Base-by-base conservation (phyloP, 371 early-diverging fungal genomes). In the Apophysomyces elegans region DNA sequence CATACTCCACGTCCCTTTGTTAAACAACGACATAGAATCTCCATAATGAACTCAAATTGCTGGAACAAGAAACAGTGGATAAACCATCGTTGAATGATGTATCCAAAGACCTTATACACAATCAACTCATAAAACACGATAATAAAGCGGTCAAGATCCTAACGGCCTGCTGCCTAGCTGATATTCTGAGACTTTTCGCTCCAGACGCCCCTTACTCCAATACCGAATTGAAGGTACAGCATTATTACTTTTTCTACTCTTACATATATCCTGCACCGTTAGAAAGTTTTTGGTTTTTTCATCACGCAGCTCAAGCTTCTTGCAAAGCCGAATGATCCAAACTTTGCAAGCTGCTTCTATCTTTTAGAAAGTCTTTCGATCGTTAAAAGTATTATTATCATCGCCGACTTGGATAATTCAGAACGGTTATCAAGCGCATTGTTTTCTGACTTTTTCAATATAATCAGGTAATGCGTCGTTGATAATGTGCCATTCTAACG, bases 101-200 rank as follows among this genome's bases (percentile, higher is more conserved):
- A 1, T 83, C 91, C 4, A 79, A 82, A 63, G 91, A 93, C 45
- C 85, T 97, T 4, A 72, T 93, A 7, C 78, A 86, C 14, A 69
- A 86, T 11, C 75, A 88, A 44, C 77, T 97, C 36, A 64, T 93
- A 16, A 70, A 77, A 41, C 95, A 95, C 76, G 89, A 87, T 60
- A 94, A 95, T 73, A 85, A 88, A 39, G 91, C 90, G 2, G 91
- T 97, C 13, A 86, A 84, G 50, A 85, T 89, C 12, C 83, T 91
- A 18, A 85, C 89, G 1, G 91, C 96, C 1, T 94, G 95, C 77
- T 97, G 97, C 75, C 77, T 97, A 21, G 94, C 95, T 0, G 99
- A 97, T 68, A 80, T 96, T 2, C 84, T 99, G 59, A 85, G 96
- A 37, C 78, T 99, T 18, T 95, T 88, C 76, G 98, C 97, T 4